Evolutionary conservation across 768 basidiomycete species (phyloP), one percentile per base, ranked within the genome.

Genomic region (Paxillus involutus): DNA sequence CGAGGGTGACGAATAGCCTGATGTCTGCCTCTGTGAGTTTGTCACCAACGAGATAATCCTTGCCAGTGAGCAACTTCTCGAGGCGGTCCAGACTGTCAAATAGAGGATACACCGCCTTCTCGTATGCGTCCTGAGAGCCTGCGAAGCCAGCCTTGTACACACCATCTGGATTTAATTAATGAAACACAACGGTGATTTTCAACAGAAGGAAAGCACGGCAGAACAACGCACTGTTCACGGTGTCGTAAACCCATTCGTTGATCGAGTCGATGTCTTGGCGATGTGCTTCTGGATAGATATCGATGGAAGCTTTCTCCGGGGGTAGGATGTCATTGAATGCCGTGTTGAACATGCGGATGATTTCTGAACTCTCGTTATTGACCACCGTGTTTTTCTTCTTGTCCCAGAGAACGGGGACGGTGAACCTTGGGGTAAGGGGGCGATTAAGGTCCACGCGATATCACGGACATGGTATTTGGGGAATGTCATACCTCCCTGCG

Each of bases 311-410:
- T 56, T 85, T 82, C 5, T 89, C 86, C 1, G 76, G 68, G 4
- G 89, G 79, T 7, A 97, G 53, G 17, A 88, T 61, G 19, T 85
- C 75, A 67, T 97, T 86, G 75, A 96, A 95, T 2, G 81, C 86
- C 7, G 80, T 78, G 72, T 99, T 98, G 74, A 98, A 82, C 8
- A 96, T 89, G 52, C 96, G 86, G 64, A 98, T 93, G 66, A 98
- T 94, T 73, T 98, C 96, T 3, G 89, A 85, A 59, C 86, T 88
- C 67, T 99, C 96, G 68, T 98, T 98, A 76, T 94, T 98, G 53
- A 99, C 97, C 60, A 98, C 89, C 39, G 88, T 89, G 43, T 86
- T 74, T 41, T 67, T 74, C 70, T 95, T 91, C 76, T 86, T 95
- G 74, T 98, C 97, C 91, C 93, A 99, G 6, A 99, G 77, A 33